Evolutionary conservation across 768 basidiomycete species (phyloP), one percentile per base, ranked within the genome.

Genomic region (Postia placenta): DNA sequence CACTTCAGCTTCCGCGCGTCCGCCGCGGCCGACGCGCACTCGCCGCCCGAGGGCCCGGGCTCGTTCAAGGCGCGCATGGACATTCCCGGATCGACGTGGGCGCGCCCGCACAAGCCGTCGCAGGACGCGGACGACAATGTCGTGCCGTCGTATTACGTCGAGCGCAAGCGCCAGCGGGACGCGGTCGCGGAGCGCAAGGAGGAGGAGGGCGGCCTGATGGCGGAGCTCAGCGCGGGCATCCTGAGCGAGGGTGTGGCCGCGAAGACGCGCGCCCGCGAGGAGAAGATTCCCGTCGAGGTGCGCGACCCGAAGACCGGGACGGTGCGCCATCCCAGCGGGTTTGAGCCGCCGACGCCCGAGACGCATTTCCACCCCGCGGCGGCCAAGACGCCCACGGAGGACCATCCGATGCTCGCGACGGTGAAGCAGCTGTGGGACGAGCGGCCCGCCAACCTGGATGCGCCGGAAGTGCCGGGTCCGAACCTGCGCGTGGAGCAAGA

Each of bases 271-370:
- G 50, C 48, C 3, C 49, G 57, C 1, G 56, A 59, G 4, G 66
- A 68, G 53, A 74, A 75, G 59, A 64, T 74, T 5, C 74, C 74
- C 1, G 71, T 70, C 20, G 74, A 75, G 54, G 63, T 73, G 0
- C 54, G 60, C 26, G 60, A 64, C 22, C 49, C 47, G 3, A 11
- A 24, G 25, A 72, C 74, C 43, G 74, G 74, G 20, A 67, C 56
- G 1, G 56, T 72, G 35, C 60, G 61, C 30, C 72, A 73, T 42
- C 65, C 73, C 1, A 71, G 69, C 25, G 74, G 74, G 1, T 75
- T 73, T 53, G 63, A 67, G 9, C 72, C 72, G 1, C 73, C 73
- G 2, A 74, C 73, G 1, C 66, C 73, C 42, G 67, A 58, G 47
- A 61, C 62, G 4, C 56, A 67, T 7, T 74, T 72, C 58, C 62